Percentiles rank a stretch among this genome's conserved stretches.
phyloP scores from a whole-genome alignment of 768 basidiomycete species.

The Udeniomyces megalosporus region DNA sequence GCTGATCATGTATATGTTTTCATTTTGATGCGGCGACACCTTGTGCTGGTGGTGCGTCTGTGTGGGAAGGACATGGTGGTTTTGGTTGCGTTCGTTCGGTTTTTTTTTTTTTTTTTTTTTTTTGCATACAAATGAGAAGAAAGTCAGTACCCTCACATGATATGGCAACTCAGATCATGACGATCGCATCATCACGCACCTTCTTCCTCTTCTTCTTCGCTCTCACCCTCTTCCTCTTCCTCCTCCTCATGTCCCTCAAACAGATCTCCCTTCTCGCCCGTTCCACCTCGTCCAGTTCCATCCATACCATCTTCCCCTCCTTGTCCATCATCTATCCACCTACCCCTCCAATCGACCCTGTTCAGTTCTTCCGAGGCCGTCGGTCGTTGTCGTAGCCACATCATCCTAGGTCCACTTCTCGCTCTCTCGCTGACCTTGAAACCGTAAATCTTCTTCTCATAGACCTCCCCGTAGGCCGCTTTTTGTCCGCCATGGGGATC shows the following conservation, averaged over 20 bases:
- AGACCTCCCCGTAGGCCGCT: constrained; percentile 67
- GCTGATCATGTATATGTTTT: too few species aligned
- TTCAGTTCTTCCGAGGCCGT: constrained; percentile 65
- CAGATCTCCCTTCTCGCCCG: constrained; percentile 11
- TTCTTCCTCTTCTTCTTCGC: constrained; percentile 1
- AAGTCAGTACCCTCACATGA: too few species aligned
- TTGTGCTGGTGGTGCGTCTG: too few species aligned
- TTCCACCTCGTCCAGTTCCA: background rate
- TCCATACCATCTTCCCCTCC: constrained; percentile 36
- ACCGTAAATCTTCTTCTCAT: constrained; percentile 84
- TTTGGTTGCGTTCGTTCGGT: too few species aligned
- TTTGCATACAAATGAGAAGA: too few species aligned
- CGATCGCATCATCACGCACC: too few species aligned
- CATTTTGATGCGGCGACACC: too few species aligned
- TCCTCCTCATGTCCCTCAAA: constrained; percentile 10
- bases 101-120: too few species aligned
- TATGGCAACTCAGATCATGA: too few species aligned
- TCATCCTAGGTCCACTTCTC: constrained; percentile 89
- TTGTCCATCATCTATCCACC: constrained; percentile 43
- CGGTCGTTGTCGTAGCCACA: constrained; percentile 81
- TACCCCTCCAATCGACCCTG: constrained; percentile 73
- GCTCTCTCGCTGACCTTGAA: constrained; percentile 94
- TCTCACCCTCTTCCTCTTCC: constrained; percentile 12
- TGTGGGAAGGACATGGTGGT: too few species aligned
- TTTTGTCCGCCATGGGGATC: constrained; percentile 57